Evolutionary conservation across 768 basidiomycete genomes (phyloP).

Genomic region (Mycena filopes): DNA sequence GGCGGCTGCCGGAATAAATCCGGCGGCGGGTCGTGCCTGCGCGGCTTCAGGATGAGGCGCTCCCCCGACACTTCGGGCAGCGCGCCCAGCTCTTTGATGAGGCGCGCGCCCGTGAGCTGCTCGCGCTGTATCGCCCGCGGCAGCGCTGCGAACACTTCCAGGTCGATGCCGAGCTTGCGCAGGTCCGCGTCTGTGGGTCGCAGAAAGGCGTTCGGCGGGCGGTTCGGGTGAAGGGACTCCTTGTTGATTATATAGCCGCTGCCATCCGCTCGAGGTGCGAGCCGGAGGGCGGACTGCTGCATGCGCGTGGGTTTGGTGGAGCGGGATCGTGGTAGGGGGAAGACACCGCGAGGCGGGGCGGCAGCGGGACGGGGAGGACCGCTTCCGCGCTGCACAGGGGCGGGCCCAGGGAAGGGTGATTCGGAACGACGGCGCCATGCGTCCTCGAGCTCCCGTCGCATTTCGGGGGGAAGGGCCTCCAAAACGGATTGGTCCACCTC

Average conservation of each 20-base stretch:
- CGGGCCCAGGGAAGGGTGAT: conserved; percentile 52
- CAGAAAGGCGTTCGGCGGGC: conserved; percentile 39
- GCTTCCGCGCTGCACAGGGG: conserved; percentile 21
- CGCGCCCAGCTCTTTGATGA: conserved; percentile 55
- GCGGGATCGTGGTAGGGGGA: conserved; percentile 40
- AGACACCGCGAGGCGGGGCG: conserved; percentile 39
- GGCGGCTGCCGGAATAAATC: conserved; percentile 60
- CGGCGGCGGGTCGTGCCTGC: conserved; percentile 51
- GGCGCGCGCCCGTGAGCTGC: conserved; percentile 70
- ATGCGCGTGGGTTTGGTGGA: conserved; percentile 47
- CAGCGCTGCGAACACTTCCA: conserved; percentile 71
- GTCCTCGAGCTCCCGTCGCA: conserved; percentile 73
- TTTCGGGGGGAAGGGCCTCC: conserved; percentile 74
- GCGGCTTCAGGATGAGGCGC: conserved; percentile 67
- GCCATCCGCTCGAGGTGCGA: conserved; percentile 6
- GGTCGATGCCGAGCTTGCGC: conserved; percentile 74
- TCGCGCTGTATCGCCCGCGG: conserved; percentile 79
- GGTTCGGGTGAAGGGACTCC: conserved; percentile 24
- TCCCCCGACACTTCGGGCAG: conserved; percentile 53
- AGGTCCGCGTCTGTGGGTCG: conserved; percentile 65
- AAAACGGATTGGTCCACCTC: conserved; percentile 80
- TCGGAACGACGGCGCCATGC: conserved; percentile 75
- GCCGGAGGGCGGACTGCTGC: conserved; percentile 21
- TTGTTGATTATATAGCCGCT: conserved; percentile 37
- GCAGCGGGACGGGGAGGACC: conserved; percentile 11